Percentiles rank a stretch among this genome's conserved stretches.
These are phyloP conservation scores for Trametes polyzona DNA, from an alignment of 1,284 basidiomycete species.

Conservation along the genomic window DNA sequence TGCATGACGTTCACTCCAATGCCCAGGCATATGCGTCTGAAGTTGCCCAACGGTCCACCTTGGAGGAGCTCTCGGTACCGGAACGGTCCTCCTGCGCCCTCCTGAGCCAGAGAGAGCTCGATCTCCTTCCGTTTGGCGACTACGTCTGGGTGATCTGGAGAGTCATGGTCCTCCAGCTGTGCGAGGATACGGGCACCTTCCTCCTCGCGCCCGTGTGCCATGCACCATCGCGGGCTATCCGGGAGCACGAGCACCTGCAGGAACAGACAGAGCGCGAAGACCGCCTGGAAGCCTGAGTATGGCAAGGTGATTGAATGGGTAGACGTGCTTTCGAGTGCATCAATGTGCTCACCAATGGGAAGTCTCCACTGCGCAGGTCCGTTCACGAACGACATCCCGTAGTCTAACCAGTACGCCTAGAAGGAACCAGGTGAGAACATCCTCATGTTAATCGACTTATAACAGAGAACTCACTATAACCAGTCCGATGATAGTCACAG, in stretches of 20 bases:
- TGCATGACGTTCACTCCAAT: slow-evolving; percentile 48
- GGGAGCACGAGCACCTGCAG: slow-evolving; percentile 43
- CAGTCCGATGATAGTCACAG: slow-evolving; percentile 28
- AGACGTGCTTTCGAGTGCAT: background rate
- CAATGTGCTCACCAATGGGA: slow-evolving; percentile 38
- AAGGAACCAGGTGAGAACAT: background rate
- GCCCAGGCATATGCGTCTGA: slow-evolving; percentile 44
- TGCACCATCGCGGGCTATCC: slow-evolving; percentile 49
- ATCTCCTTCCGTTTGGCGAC: slow-evolving; percentile 42
- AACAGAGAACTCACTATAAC: slow-evolving; percentile 12
- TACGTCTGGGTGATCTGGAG: slow-evolving; percentile 40
- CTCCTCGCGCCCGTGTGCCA: slow-evolving; percentile 42
- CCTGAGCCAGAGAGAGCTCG: slow-evolving; percentile 41
- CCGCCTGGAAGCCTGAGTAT: slow-evolving; percentile 41
- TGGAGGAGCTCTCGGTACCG: slow-evolving; percentile 40
- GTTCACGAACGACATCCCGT: slow-evolving; percentile 44
- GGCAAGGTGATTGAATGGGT: background rate
- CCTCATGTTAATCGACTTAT: too few relatives aligned
- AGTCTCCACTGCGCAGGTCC: slow-evolving; percentile 45
- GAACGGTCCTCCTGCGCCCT: slow-evolving; percentile 43
- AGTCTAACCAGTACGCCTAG: slow-evolving; percentile 51
- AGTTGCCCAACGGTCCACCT: slow-evolving; percentile 47
- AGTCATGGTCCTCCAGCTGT: slow-evolving; percentile 42
- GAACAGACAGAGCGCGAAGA: slow-evolving; percentile 45
- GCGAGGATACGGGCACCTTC: slow-evolving; percentile 45